phyloP scores from a whole-genome alignment of 2,329 filamentous ascomycete genomes.

The Camillea tinctor region DNA sequence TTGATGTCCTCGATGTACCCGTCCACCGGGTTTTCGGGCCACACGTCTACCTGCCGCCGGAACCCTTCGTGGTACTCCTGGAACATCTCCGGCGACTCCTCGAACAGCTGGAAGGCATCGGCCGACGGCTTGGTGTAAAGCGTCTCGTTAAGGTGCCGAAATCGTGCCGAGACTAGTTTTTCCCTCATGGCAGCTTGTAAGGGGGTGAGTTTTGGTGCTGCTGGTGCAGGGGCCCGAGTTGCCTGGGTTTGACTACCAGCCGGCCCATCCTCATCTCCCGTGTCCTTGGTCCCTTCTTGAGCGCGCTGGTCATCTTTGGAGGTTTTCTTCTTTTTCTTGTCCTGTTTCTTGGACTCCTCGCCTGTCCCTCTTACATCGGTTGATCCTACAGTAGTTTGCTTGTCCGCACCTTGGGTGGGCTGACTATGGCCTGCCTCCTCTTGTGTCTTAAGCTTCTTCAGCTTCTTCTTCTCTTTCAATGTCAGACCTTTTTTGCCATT shows the following conservation, averaged over 20 bases:
- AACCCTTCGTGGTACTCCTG: slow-evolving; percentile 95
- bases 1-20: slow-evolving; percentile 74
- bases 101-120: slow-evolving; percentile 81
- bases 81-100: slow-evolving; percentile 87
- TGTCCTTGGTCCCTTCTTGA: slow-evolving; percentile 24
- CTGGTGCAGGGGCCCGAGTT: slow-evolving; percentile 25
- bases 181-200: slow-evolving; percentile 92
- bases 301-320: no score
- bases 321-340: slow-evolving; percentile 35
- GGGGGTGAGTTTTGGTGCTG: slow-evolving; percentile 71
- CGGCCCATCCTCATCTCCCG: slow-evolving; percentile 8
- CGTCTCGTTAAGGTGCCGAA: slow-evolving; percentile 95
- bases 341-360: slow-evolving; percentile 30
- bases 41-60: slow-evolving; percentile 89
- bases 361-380: slow-evolving; percentile 1
- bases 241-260: slow-evolving; percentile 13
- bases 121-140: slow-evolving; percentile 89
- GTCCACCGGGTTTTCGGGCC: slow-evolving; percentile 96
- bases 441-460: slow-evolving; percentile 23
- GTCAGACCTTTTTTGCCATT: slow-evolving; percentile 29
- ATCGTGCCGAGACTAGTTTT: slow-evolving; percentile 91
- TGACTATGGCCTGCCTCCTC: slow-evolving; percentile 12
- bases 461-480: slow-evolving; percentile 29
- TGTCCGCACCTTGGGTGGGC: slow-evolving; percentile 3
- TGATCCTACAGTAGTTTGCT: slow-evolving; percentile 10